Evolutionary conservation across 148 eudicot genomes (phyloP), one percentile per base, ranked within the genome.

Genomic region (Limonium bicolor): DNA sequence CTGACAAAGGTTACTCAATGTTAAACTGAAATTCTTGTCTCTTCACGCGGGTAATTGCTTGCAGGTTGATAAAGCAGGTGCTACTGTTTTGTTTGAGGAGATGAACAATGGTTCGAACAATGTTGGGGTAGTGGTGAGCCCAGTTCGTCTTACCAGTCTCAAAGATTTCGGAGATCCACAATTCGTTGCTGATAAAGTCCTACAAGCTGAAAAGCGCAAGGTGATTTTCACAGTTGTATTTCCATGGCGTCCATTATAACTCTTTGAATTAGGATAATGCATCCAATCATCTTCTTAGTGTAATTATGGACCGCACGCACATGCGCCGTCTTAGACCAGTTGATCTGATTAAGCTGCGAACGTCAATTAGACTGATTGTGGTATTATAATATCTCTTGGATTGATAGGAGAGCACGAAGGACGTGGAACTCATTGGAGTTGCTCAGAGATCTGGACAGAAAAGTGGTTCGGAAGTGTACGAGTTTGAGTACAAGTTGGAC

Each of bases 21-120:
- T n/a, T n/a, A n/a, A n/a, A n/a, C n/a, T n/a, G n/a, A 15, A 24
- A 18, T 30, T 23, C 26, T 27, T 30, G 47, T 2, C 8, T 11
- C 17, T 39, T 40, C 57, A n/a, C n/a, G n/a, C 13, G 24, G 46
- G 31, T 41, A 24, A 32, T 36, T 59, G 54, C 18, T 33, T 37
- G 37, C 50, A 82, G 96, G 80, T 79, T 38, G 90, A 87, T 32
- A 87, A 87, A 73, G 80, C 96, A 31, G 96, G 96, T 44, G 96
- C 96, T 0, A 87, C 78, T 22, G 74, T 55, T 42, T 54, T 87
- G 45, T 83, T 87, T 55, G 82, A 87, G 72, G 94, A 87, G 62
- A 60, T 64, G 53, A 63, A 56, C 38, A 82, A 79, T 55, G 68
- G 71, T 14, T 59, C 76, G 20, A 87, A 87, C 63, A 87, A 69